Percentiles rank a stretch among this genome's conserved stretches.
These are phyloP conservation scores for Talaromyces thailandensis DNA, from an alignment of 495 filamentous ascomycete species.

Conservation along the genomic window DNA sequence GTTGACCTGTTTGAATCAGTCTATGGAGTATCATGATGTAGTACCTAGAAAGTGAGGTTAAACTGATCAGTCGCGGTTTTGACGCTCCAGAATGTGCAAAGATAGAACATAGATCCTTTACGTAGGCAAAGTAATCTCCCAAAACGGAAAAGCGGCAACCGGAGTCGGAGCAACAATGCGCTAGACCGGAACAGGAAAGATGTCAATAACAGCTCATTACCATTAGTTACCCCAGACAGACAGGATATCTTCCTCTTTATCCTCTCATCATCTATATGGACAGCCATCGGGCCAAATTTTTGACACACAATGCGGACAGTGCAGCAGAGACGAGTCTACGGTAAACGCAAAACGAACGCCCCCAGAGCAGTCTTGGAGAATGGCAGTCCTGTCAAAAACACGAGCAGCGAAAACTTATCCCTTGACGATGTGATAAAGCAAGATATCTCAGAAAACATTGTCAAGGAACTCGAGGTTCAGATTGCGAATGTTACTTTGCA, in stretches of 20 bases:
- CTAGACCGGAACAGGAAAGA: slow-evolving; percentile 21
- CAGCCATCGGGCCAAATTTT: neutral
- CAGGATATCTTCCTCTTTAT: neutral
- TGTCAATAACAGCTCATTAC: slow-evolving; percentile 16
- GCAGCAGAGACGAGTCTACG: slow-evolving; percentile 30
- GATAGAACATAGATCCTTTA: neutral
- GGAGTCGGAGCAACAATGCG: slow-evolving; percentile 14
- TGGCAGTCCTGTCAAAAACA: slow-evolving; percentile 18
- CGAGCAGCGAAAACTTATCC: neutral
- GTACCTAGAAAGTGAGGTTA: neutral
- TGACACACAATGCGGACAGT: slow-evolving; percentile 17
- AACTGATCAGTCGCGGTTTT: neutral
- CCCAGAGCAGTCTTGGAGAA: slow-evolving; percentile 33
- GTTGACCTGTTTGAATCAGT: neutral
- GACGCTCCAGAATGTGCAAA: neutral
- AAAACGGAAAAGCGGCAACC: neutral
- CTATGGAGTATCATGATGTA: neutral
- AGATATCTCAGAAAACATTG: neutral
- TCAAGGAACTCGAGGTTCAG: slow-evolving; percentile 24
- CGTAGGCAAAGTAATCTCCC: neutral
- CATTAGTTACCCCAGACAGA: neutral
- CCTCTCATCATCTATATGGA: neutral
- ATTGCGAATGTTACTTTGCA: slow-evolving; percentile 25
- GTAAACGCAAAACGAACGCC: slow-evolving; percentile 32
- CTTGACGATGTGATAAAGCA: slow-evolving; percentile 1